These are phyloP conservation scores for Urtica urens DNA, from an alignment of 306 rosid species.

Conservation along the genomic window DNA sequence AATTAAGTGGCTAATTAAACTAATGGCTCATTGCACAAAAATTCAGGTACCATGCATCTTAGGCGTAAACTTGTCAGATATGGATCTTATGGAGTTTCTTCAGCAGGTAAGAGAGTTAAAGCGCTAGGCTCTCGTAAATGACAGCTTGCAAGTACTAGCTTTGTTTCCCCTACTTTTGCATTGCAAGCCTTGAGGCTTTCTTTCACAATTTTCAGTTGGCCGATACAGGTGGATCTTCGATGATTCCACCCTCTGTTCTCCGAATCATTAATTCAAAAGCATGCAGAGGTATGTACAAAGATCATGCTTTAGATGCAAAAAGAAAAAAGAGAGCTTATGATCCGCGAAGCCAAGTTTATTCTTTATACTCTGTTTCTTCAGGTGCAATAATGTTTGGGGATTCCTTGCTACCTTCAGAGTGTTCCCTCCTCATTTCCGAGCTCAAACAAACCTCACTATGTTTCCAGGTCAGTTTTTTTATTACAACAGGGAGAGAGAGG, in stretches of 20 bases:
- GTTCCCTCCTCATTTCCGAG: conserved; percentile 84
- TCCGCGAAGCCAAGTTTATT: not conserved
- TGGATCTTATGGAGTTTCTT: conserved; percentile 85
- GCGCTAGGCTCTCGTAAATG: conserved; percentile 7
- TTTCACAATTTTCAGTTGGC: conserved; percentile 41
- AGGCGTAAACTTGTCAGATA: conserved; percentile 69
- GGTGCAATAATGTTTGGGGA: conserved; percentile 99
- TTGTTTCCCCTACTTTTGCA: not conserved
- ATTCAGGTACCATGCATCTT: conserved; percentile 83
- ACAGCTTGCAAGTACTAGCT: too few relatives aligned
- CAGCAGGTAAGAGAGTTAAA: conserved; percentile 58
- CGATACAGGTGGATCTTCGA: conserved; percentile 92
- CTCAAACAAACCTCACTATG: conserved; percentile 72
- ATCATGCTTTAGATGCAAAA: not conserved
- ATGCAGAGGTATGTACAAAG: conserved; percentile 59
- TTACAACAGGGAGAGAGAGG: not conserved
- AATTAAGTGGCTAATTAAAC: conserved; percentile 14
- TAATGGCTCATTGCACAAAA: conserved; percentile 6
- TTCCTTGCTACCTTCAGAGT: conserved; percentile 82
- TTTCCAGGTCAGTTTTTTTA: conserved; percentile 57
- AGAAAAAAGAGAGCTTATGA: not conserved
- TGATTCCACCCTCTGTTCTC: conserved; percentile 70
- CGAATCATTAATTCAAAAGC: conserved; percentile 83
- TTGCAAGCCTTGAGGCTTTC: not conserved
- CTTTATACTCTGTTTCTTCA: conserved; percentile 4